phyloP scores from a whole-genome alignment of 2,329 filamentous ascomycete species.

The Cladosporium halotolerans region DNA sequence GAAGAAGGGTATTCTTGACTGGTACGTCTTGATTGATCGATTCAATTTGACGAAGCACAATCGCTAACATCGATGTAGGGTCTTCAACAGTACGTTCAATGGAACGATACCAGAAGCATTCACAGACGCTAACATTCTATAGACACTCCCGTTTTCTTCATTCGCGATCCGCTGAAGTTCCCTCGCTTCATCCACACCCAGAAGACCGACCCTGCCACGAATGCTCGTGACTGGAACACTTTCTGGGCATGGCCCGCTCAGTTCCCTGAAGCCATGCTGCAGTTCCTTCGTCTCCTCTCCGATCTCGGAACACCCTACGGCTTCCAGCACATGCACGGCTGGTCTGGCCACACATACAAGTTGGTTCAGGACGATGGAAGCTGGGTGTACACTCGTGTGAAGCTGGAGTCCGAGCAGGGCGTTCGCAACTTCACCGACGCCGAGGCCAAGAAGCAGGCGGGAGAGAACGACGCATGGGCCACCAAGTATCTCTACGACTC shows the following conservation, averaged over 20 bases:
- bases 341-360: slow-evolving; percentile 37
- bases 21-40: not conserved
- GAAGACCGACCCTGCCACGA: slow-evolving; percentile 32
- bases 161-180: slow-evolving; percentile 40
- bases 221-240: slow-evolving; percentile 32
- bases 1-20: slow-evolving; percentile 13
- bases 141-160: slow-evolving; percentile 32
- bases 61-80: not conserved
- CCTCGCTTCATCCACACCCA: slow-evolving; percentile 37
- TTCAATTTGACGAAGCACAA: not conserved
- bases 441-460: slow-evolving; percentile 22
- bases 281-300: slow-evolving; percentile 47
- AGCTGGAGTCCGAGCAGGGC: slow-evolving; percentile 11
- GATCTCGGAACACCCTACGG: slow-evolving; percentile 42
- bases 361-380: slow-evolving; percentile 14
- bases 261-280: slow-evolving; percentile 46
- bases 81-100: slow-evolving; percentile 9
- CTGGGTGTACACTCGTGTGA: slow-evolving; percentile 11
- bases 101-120: not conserved
- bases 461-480: slow-evolving; percentile 7
- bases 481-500: slow-evolving; percentile 37
- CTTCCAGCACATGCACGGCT: slow-evolving; percentile 30
- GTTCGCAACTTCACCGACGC: slow-evolving; percentile 37
- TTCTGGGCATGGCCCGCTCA: slow-evolving; percentile 38
- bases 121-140: slow-evolving; percentile 1